Evolutionary conservation across 331 rosid genomes (phyloP).

Genomic region (Stylosanthes scabra): DNA sequence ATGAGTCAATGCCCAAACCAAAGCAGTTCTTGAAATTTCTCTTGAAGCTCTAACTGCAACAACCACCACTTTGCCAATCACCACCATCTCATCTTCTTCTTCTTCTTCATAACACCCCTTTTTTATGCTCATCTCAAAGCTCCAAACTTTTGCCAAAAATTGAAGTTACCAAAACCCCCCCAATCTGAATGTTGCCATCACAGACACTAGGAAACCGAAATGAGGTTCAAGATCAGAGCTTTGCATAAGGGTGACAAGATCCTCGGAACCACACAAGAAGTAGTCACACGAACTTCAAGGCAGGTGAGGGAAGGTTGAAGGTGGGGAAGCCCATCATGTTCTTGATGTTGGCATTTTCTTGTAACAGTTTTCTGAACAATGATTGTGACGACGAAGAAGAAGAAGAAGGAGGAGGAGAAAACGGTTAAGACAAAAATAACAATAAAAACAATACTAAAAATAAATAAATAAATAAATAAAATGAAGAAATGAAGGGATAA

Average conservation of each 20-base stretch:
- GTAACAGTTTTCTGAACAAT: conserved; percentile 38
- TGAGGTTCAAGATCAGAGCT: conserved; percentile 44
- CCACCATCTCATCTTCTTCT: conserved; percentile 41
- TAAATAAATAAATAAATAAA: background rate
- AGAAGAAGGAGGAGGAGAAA: conserved; percentile 20
- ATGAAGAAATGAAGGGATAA: too few relatives aligned
- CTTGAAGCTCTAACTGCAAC: conserved; percentile 89
- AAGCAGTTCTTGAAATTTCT: conserved; percentile 76
- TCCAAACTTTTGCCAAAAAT: conserved; percentile 43
- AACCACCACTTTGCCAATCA: conserved; percentile 80
- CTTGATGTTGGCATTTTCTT: conserved; percentile 49
- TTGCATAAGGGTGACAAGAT: conserved; percentile 45
- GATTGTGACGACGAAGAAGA: conserved; percentile 21
- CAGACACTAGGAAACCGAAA: conserved; percentile 15
- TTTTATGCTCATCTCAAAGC: conserved; percentile 59
- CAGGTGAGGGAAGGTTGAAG: conserved; percentile 26
- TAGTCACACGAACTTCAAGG: conserved; percentile 59
- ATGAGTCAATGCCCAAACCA: conserved; percentile 98
- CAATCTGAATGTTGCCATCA: conserved; percentile 41
- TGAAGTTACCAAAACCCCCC: conserved; percentile 35
- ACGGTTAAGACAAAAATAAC: conserved; percentile 22
- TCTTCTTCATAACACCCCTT: conserved; percentile 51
- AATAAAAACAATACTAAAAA: background rate
- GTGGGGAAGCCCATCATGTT: conserved; percentile 47
- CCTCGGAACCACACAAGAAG: conserved; percentile 51